Evolutionary conservation across 306 rosid species (phyloP).

Genomic region (Fagus crenata): DNA sequence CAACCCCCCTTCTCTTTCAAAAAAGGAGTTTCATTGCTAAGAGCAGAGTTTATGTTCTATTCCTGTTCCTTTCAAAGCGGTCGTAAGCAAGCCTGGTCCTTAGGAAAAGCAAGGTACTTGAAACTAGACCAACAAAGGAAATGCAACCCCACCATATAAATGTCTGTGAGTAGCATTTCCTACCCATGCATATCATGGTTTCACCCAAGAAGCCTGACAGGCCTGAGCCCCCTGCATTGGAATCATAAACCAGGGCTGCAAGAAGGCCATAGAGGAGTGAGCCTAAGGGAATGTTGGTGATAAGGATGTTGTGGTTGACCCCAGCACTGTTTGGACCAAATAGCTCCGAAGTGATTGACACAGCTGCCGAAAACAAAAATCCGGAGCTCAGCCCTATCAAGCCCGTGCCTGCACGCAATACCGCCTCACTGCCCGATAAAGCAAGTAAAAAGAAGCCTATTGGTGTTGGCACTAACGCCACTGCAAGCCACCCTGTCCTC

Average conservation of each 20-base stretch:
- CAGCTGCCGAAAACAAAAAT: slow-evolving; percentile 46
- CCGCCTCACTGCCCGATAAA: slow-evolving; percentile 33
- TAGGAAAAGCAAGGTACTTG: slow-evolving; percentile 58
- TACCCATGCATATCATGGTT: slow-evolving; percentile 64
- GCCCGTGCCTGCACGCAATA: slow-evolving; percentile 35
- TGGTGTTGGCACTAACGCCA: slow-evolving; percentile 49
- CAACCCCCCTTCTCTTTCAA: not conserved
- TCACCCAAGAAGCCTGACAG: slow-evolving; percentile 30
- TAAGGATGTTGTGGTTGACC: slow-evolving; percentile 55
- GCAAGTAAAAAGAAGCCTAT: slow-evolving; percentile 43
- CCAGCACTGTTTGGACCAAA: slow-evolving; percentile 54
- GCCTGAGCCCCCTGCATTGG: slow-evolving; percentile 35
- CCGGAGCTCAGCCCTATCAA: slow-evolving; percentile 54
- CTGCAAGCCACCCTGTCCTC: slow-evolving; percentile 57
- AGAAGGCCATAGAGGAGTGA: slow-evolving; percentile 55
- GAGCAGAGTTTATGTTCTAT: slow-evolving; percentile 11
- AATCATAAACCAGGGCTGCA: slow-evolving; percentile 64
- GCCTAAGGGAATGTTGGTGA: slow-evolving; percentile 56
- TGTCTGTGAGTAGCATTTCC: slow-evolving; percentile 63
- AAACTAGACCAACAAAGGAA: slow-evolving; percentile 59
- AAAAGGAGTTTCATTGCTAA: not conserved
- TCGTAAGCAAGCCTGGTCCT: slow-evolving; percentile 63
- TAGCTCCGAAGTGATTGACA: slow-evolving; percentile 48
- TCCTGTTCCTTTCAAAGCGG: slow-evolving; percentile 41
- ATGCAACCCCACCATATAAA: slow-evolving; percentile 76